Percentiles rank a stretch among this genome's conserved stretches.
Evolutionary conservation across 495 filamentous ascomycete species (phyloP).

Genomic region (Penicillium maclennaniae): DNA sequence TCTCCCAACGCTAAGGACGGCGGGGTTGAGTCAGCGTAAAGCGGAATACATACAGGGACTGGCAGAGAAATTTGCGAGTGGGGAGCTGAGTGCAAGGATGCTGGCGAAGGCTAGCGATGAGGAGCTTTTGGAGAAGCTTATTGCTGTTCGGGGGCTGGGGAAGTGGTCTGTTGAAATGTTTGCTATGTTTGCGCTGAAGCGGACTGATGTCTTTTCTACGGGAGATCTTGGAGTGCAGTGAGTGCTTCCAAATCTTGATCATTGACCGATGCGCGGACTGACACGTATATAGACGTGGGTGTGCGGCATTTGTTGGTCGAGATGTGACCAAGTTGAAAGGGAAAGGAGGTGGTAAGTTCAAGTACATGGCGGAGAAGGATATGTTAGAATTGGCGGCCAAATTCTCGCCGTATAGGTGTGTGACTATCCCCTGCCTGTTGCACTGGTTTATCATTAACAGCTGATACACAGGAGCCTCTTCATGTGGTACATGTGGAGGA

Average conservation of each 20-base stretch:
- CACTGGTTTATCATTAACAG: not conserved
- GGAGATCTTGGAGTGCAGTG: conserved; percentile 92
- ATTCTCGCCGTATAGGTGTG: conserved; percentile 78
- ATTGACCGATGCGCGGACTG: not conserved
- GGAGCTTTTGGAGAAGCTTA: conserved; percentile 74
- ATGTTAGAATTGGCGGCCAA: conserved; percentile 79
- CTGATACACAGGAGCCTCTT: conserved; percentile 54
- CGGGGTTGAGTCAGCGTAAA: conserved; percentile 86
- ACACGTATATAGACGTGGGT: conserved; percentile 57
- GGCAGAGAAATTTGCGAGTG: conserved; percentile 70
- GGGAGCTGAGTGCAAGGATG: conserved; percentile 71
- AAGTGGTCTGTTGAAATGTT: conserved; percentile 98
- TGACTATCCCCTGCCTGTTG: conserved; percentile 16
- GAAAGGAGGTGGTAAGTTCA: conserved; percentile 85
- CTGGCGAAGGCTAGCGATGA: conserved; percentile 77
- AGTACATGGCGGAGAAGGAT: conserved; percentile 91
- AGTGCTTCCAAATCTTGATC: conserved; percentile 22
- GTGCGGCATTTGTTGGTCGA: conserved; percentile 80
- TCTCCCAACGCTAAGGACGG: conserved; percentile 67
- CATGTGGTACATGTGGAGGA: conserved; percentile 93
- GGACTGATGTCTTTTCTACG: conserved; percentile 87
- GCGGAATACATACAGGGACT: conserved; percentile 90
- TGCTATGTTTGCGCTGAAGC: conserved; percentile 83
- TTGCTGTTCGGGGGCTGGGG: conserved; percentile 83
- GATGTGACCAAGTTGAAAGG: conserved; percentile 81